These are phyloP conservation scores for Populus hybrid DNA, from an alignment of 441 rosid species.

Conservation along the genomic window DNA sequence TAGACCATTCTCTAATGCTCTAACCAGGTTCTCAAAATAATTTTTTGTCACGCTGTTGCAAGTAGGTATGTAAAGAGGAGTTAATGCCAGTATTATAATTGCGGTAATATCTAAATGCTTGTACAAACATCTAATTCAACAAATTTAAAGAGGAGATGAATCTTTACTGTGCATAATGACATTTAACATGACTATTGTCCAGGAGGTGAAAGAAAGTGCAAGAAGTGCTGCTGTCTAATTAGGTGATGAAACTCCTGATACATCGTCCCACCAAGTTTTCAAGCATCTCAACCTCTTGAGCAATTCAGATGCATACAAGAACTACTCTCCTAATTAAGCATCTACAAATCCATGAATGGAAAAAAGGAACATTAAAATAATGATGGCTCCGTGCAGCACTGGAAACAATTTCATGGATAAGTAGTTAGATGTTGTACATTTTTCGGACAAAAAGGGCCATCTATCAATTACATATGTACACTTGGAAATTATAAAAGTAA, in stretches of 20 bases:
- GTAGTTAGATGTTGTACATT: not conserved
- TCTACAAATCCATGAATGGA: not conserved
- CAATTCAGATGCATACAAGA: not conserved
- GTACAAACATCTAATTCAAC: not conserved
- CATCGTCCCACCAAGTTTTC: not conserved
- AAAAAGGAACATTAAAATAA: not conserved
- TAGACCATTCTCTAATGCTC: slow-evolving; percentile 74
- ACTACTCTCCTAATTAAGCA: not conserved
- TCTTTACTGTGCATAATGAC: not conserved
- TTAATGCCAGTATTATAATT: not conserved
- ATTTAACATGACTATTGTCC: not conserved
- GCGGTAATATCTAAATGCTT: not conserved
- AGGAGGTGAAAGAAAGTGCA: not conserved
- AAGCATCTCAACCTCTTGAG: not conserved
- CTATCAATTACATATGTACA: not conserved
- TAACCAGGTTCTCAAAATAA: slow-evolving; percentile 71
- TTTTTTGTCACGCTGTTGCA: slow-evolving; percentile 64
- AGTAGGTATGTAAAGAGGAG: not conserved
- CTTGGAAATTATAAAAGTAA: not conserved
- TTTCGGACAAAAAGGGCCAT: not conserved
- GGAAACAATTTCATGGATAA: not conserved
- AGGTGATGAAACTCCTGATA: not conserved
- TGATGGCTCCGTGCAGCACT: not conserved
- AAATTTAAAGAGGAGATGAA: not conserved
- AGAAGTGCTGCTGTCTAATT: not conserved